These are phyloP conservation scores for Xylaria sp. DNA, from an alignment of 2,329 filamentous ascomycete species.

Conservation along the genomic window DNA sequence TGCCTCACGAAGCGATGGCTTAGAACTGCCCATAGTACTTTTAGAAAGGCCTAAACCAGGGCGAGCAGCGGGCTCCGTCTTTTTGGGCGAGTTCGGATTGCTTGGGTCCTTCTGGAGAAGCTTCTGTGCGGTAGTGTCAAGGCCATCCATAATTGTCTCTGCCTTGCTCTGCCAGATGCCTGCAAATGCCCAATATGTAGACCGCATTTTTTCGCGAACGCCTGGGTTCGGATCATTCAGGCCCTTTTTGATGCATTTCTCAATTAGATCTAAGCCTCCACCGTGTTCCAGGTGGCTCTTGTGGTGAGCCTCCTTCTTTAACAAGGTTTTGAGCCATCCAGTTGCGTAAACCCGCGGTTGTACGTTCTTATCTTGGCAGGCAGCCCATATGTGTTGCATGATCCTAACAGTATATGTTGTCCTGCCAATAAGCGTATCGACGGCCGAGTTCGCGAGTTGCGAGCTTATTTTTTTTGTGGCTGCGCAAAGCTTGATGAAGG, in stretches of 20 bases:
- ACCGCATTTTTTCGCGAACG: constrained; percentile 84
- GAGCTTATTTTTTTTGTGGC: constrained; percentile 92
- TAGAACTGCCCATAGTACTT: constrained; percentile 63
- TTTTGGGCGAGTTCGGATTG: constrained; percentile 75
- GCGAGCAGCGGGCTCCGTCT: constrained; percentile 56
- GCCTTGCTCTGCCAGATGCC: constrained; percentile 78
- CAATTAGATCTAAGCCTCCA: constrained; percentile 80
- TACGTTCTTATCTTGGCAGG: constrained; percentile 91
- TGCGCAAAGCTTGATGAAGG: constrained; percentile 85
- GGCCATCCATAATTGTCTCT: constrained; percentile 75
- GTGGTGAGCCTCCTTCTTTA: constrained; percentile 78
- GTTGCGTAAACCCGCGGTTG: constrained; percentile 80
- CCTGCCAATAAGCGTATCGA: constrained; percentile 80
- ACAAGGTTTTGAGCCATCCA: constrained; percentile 82
- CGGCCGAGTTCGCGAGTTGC: constrained; percentile 78
- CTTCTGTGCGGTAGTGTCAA: constrained; percentile 80
- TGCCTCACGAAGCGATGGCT: constrained; percentile 76
- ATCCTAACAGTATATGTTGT: constrained; percentile 81
- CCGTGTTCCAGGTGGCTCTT: constrained; percentile 83
- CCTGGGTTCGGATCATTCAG: constrained; percentile 88
- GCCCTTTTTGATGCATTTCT: constrained; percentile 88
- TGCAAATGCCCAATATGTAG: constrained; percentile 85
- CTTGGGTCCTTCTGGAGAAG: constrained; percentile 81
- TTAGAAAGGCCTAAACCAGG: constrained; percentile 67
- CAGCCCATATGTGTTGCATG: constrained; percentile 82